Conservation (phyloP, 495 filamentous ascomycete species). For the Cenococcum geophilum region DNA sequence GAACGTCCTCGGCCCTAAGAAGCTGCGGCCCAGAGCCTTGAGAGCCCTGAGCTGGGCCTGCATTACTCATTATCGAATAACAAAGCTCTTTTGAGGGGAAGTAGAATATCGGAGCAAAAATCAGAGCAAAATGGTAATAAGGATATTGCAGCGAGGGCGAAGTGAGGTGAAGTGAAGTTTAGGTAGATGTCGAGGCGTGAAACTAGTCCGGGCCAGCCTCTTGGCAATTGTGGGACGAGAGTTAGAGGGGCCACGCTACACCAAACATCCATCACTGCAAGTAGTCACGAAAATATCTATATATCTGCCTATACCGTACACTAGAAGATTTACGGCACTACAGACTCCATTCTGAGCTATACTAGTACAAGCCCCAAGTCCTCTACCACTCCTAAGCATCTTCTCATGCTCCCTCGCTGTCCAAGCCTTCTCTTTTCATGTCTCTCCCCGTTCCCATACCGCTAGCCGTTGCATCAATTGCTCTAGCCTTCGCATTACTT, state of each 20-base stretch:
- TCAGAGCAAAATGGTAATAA: background rate
- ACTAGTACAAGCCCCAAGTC: background rate
- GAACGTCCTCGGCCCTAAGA: slow-evolving; percentile 25
- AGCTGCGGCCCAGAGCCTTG: slow-evolving; percentile 9
- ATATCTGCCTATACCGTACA: too few species aligned
- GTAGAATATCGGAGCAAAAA: too few species aligned
- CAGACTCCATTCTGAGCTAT: too few species aligned
- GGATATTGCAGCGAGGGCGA: background rate
- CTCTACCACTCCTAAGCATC: background rate
- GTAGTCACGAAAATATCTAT: background rate
- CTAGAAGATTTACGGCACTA: too few species aligned
- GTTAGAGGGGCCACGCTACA: too few species aligned
- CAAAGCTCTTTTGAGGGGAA: background rate
- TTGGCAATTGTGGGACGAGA: too few species aligned
- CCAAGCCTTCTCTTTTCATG: background rate
- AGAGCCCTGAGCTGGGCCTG: slow-evolving; percentile 15
- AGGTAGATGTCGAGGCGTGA: background rate
- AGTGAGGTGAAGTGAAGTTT: background rate
- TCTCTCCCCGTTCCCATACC: background rate
- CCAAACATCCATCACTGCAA: background rate
- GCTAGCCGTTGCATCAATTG: slow-evolving; percentile 4
- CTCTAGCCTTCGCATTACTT: slow-evolving; percentile 52
- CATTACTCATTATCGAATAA: slow-evolving; percentile 22
- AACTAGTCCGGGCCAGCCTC: too few species aligned
- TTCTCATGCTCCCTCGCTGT: background rate